A percentile compares a stretch with the other conserved stretches of the same genome.
These are phyloP conservation scores for Phellopilus nigrolimitatus DNA, from an alignment of 1,284 basidiomycete species.

Conservation along the genomic window DNA sequence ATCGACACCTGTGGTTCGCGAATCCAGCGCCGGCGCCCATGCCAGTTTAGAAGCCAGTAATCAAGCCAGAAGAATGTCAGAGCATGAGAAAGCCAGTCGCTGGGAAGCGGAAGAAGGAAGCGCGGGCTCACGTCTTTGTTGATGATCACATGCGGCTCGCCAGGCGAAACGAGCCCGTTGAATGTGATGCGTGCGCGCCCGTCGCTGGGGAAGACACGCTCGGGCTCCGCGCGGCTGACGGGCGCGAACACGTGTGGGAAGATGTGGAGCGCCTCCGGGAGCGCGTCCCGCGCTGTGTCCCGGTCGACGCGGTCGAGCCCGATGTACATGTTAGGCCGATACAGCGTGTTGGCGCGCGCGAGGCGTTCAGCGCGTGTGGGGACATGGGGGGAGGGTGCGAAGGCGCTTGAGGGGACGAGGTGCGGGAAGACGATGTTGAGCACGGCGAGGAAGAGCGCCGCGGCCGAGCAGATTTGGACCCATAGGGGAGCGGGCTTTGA, in stretches of 20 bases:
- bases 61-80: neutral
- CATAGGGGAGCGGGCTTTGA: no score
- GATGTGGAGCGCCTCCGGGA: conserved; percentile 3
- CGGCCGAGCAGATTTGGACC: no score
- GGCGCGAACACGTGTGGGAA: conserved; percentile 14
- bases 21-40: no score
- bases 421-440: no score
- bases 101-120: no score
- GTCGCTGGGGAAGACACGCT: conserved; percentile 7
- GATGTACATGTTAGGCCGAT: conserved; percentile 11
- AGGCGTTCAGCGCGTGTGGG: conserved; percentile 1
- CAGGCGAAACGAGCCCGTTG: conserved; percentile 10
- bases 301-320: conserved; percentile 3
- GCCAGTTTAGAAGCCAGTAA: no score
- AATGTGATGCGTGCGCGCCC: conserved; percentile 8
- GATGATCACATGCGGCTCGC: conserved; percentile 6
- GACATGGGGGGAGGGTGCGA: no score
- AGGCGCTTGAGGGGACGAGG: no score
- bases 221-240: neutral
- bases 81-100: no score
- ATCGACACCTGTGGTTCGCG: no score
- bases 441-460: no score
- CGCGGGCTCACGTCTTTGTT: neutral
- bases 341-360: neutral
- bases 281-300: neutral